Evolutionary conservation across 2,329 filamentous ascomycete species (phyloP).

Genomic region (Botryotinia narcissicola): DNA sequence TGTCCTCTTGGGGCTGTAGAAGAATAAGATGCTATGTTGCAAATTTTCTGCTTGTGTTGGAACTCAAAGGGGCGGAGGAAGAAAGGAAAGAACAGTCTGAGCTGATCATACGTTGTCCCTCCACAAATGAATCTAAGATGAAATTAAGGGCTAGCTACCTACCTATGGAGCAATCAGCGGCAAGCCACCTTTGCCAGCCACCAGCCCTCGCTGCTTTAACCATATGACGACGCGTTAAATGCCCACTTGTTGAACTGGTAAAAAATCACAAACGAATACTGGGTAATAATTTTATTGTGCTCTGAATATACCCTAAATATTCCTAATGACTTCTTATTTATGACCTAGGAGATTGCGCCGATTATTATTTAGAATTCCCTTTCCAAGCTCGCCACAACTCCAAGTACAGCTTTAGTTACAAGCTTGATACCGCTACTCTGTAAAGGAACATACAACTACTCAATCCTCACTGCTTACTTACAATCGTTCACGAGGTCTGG

Average conservation of each 20-base stretch:
- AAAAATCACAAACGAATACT: background rate
- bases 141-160: background rate
- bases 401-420: background rate
- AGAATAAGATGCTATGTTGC: background rate
- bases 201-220: background rate
- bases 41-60: background rate
- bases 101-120: background rate
- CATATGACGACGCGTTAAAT: background rate
- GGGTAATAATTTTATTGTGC: background rate
- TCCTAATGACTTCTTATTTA: background rate
- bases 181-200: background rate
- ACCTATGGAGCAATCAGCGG: background rate
- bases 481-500: background rate
- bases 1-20: background rate
- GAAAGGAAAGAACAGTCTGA: background rate
- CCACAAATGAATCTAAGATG: background rate
- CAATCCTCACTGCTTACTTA: background rate
- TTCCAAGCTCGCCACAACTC: conserved; percentile 1
- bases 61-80: background rate
- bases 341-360: background rate
- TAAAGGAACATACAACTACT: background rate
- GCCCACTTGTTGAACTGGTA: background rate
- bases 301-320: background rate
- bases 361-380: background rate
- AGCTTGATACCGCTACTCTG: background rate